phyloP scores from a whole-genome alignment of 306 rosid genomes.

The Sicyos edulis region DNA sequence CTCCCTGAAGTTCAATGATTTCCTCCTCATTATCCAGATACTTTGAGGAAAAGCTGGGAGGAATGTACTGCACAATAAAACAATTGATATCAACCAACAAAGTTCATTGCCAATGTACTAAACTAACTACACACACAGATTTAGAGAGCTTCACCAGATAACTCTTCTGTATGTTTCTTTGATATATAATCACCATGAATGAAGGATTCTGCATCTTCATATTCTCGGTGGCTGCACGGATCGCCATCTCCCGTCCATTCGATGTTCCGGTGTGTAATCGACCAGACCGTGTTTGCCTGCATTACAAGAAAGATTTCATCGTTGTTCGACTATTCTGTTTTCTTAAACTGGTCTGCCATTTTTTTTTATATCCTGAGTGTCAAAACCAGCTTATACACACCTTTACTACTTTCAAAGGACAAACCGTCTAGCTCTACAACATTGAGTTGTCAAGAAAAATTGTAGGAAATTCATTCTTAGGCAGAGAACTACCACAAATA shows the following conservation, averaged over 20 bases:
- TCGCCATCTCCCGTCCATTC: background rate
- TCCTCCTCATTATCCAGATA: conserved; percentile 11
- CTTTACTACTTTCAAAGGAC: too few species aligned
- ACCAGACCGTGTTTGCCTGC: background rate
- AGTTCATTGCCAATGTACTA: background rate
- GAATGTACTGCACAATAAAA: conserved; percentile 29
- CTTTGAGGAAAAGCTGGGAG: conserved; percentile 18
- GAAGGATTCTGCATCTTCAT: conserved; percentile 21
- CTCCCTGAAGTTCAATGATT: conserved; percentile 17
- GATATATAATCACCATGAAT: conserved; percentile 1
- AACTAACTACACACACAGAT: background rate
- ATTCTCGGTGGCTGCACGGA: background rate
- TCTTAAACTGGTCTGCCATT: background rate
- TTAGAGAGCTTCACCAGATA: conserved; percentile 24
- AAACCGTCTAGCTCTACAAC: too few species aligned
- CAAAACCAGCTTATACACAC: too few species aligned
- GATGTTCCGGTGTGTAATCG: background rate
- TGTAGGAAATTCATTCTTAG: too few species aligned
- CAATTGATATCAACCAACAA: background rate
- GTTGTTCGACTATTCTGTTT: background rate
- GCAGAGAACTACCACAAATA: too few species aligned
- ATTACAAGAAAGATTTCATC: background rate
- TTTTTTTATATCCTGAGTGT: too few species aligned
- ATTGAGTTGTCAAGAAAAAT: too few species aligned
- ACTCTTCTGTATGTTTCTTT: fast-evolving